Evolutionary conservation across 768 basidiomycete species (phyloP), one percentile per base, ranked within the genome.

Genomic region (Termitomyces sp.): DNA sequence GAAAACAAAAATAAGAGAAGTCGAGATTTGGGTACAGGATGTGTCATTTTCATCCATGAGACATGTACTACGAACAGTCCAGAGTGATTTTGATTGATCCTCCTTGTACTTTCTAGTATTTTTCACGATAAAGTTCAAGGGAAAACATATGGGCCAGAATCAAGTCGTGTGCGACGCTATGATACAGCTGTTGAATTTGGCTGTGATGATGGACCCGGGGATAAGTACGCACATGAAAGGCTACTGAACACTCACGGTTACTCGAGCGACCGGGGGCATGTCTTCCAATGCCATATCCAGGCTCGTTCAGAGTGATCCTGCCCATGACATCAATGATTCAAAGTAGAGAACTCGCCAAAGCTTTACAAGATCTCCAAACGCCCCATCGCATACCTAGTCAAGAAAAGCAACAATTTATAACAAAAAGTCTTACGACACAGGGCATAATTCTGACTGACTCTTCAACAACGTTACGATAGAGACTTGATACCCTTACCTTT

Each of bases 301-400:
- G 87, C 72, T 92, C 88, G 71, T 91, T 90, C 68, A 86, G 69
- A 1, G 88, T 89, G 57, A 88, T 76, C 86, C 84, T 85, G 33
- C 35, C 13, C 20, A 41, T 33, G 12, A 10, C 18, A 36, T 30
- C 28, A 23, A 48, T 5, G 13, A 50, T 33, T 9, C 8, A 5
- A 9, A 30, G n/a, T 13, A n/a, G 26, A 40, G 62, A 23, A 46
- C 60, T 61, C 60, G 84, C 89, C 88, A 90, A 67, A 86, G 74
- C 69, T 88, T 87, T 62, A 91, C 89, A 44, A 87, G 74, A 67
- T 88, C 86, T 4, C 89, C 89, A 63, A 86, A 91, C 7, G 81
- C 75, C 41, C 84, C 73, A 69, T 91, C 91, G 72, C 87, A 88
- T 14, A 84, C 69, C 83, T n/a, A n/a, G 20, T 13, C 20, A 32